A percentile compares a stretch with the other conserved stretches of the same genome.
Evolutionary conservation across 345 rosid genomes (phyloP).

Genomic region (Eucalyptus erythrocorys): DNA sequence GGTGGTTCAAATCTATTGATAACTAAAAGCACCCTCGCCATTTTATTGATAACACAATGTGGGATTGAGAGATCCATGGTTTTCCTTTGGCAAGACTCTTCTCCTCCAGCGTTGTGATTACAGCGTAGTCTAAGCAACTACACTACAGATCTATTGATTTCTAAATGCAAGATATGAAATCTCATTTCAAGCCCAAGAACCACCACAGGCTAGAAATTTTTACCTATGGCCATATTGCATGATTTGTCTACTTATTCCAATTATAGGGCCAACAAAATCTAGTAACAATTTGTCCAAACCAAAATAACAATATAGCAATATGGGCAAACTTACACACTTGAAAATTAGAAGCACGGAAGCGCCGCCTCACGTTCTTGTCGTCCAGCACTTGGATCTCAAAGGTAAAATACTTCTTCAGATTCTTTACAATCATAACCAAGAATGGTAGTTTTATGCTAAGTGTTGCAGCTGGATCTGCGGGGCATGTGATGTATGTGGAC

Average conservation of each 20-base stretch:
- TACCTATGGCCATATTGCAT: background rate
- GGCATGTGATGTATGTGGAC: constrained; percentile 89
- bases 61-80: background rate
- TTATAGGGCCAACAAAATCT: background rate
- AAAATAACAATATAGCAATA: background rate
- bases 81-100: background rate
- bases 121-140: background rate
- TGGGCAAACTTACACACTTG: constrained; percentile 81
- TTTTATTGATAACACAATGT: background rate
- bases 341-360: constrained; percentile 94
- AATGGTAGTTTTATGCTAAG: constrained; percentile 95
- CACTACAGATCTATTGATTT: background rate
- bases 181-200: background rate
- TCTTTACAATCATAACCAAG: constrained; percentile 82
- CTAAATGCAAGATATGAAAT: background rate
- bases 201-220: background rate
- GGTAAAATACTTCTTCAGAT: constrained; percentile 82
- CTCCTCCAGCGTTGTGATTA: background rate
- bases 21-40: background rate
- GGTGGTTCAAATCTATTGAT: background rate
- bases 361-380: constrained; percentile 89
- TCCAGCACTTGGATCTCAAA: constrained; percentile 95
- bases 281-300: background rate
- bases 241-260: background rate
- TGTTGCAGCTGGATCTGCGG: constrained; percentile 77